Evolutionary conservation across 495 filamentous ascomycete species (phyloP).

Genomic region (Aspergillus mulundensis): DNA sequence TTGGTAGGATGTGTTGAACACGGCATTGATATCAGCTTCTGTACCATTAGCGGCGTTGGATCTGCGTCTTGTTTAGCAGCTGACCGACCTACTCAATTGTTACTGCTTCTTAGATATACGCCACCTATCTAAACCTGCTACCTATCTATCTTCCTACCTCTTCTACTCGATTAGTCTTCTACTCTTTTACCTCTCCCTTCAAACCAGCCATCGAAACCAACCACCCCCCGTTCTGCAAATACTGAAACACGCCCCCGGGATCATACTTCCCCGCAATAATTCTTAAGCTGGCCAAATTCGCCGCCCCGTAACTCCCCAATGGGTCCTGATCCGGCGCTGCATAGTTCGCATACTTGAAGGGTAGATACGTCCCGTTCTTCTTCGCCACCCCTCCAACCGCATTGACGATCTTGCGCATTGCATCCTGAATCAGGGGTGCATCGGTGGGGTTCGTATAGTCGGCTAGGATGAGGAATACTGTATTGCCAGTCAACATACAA

Average conservation of each 20-base stretch:
- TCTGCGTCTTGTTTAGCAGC: neutral
- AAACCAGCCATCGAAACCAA: neutral
- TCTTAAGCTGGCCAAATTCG: conserved; percentile 29
- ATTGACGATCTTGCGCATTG: conserved; percentile 12
- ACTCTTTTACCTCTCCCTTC: neutral
- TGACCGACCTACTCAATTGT: too few relatives aligned
- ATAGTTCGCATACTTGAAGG: conserved; percentile 15
- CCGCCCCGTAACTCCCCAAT: conserved; percentile 38
- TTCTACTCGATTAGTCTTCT: too few relatives aligned
- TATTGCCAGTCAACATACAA: too few relatives aligned
- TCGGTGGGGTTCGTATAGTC: conserved; percentile 4
- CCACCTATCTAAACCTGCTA: too few relatives aligned
- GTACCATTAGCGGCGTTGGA: neutral
- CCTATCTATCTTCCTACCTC: too few relatives aligned
- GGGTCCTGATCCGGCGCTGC: conserved; percentile 38
- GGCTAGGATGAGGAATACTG: conserved; percentile 7
- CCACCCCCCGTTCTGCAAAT: conserved; percentile 16
- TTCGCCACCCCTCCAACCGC: conserved; percentile 6
- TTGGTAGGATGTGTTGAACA: neutral
- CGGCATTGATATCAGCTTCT: neutral
- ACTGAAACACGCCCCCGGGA: conserved; percentile 42
- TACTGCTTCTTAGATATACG: too few relatives aligned
- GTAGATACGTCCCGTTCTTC: conserved; percentile 9
- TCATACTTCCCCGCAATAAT: conserved; percentile 41
- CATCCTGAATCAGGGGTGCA: neutral